These are phyloP conservation scores for Paramyrothecium sp. DNA, from an alignment of 2,329 filamentous ascomycete species.

Conservation along the genomic window DNA sequence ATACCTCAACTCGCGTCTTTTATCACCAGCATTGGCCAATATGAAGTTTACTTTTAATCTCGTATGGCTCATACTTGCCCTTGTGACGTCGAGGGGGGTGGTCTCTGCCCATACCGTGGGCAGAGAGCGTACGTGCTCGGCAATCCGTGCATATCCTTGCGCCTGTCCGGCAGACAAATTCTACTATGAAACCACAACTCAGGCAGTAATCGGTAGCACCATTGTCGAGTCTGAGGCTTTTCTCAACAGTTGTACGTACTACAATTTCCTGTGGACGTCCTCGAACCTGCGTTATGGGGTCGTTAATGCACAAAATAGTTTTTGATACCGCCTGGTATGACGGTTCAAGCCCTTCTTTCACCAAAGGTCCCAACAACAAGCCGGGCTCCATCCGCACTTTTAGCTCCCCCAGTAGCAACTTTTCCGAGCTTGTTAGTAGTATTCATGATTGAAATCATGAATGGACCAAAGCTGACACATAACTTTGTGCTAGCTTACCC, in stretches of 20 bases:
- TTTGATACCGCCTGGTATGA: background rate
- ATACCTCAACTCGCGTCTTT: background rate
- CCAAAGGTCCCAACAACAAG: background rate
- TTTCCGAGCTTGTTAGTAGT: background rate
- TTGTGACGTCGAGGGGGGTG: background rate
- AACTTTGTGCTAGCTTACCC: background rate
- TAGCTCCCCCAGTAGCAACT: background rate
- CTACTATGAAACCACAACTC: background rate
- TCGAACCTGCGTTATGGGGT: background rate
- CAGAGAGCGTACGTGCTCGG: background rate
- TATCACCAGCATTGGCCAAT: background rate
- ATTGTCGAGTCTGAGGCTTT: background rate
- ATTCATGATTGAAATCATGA: background rate
- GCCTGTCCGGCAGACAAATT: background rate
- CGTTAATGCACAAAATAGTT: background rate
- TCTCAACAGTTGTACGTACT: background rate
- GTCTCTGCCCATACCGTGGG: background rate
- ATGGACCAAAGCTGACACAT: background rate
- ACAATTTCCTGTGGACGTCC: background rate
- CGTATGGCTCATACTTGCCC: background rate
- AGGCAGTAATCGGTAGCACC: background rate
- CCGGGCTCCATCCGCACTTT: background rate
- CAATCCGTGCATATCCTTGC: background rate
- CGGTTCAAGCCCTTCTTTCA: background rate
- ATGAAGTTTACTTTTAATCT: background rate